Base-by-base conservation (phyloP, 1,139 yeast genomes). In the Kodamaea sp. region DNA sequence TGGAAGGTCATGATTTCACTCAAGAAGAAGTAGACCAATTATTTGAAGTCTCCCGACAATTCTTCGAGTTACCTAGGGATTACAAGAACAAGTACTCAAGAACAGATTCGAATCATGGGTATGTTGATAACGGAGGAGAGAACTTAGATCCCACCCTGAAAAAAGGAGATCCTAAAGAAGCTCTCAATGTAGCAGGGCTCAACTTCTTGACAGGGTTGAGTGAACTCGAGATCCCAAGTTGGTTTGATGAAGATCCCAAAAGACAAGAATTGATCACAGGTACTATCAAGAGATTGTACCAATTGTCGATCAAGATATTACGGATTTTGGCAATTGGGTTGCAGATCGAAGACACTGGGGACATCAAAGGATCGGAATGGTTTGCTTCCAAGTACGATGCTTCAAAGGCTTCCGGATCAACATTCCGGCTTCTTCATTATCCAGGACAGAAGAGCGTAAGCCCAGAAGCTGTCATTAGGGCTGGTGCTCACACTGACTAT, bases 401-500 rank as follows among this genome's bases (percentile, higher is more conserved):
- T 0, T 61, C 62, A 7, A 62, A 69, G 34, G 54, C 57, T 12
- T 74, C 83, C 13, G 85, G 86, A 8, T 66, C 88, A 4, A 76
- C 86, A 0, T 70, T 85, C 50, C 65, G 95, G 46, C 67, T 85
- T 46, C 63, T 85, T 32, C 85, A 80, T 53, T 85, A 85, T 51
- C 90, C 90, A 0, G 73, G 83, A 8, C 78, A 73, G 35, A 66
- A 70, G 31, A 58, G 68, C 23, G 51, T 71, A 24, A 72, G 66
- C 36, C 77, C 83, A 0, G 77, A 76, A 39, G 69, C 73, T 14
- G 70, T 63, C n/a, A 74, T 83, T 29, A 66, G 94, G 33, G 94
- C 94, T 3, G 95, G 95, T 20, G 94, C 94, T 1, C 95, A 86
- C 48, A 84, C 95, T 0, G 95, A 85, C 53, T 85, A 83, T 52